phyloP scores from a whole-genome alignment of 441 rosid genomes.

The Adansonia grandidieri region DNA sequence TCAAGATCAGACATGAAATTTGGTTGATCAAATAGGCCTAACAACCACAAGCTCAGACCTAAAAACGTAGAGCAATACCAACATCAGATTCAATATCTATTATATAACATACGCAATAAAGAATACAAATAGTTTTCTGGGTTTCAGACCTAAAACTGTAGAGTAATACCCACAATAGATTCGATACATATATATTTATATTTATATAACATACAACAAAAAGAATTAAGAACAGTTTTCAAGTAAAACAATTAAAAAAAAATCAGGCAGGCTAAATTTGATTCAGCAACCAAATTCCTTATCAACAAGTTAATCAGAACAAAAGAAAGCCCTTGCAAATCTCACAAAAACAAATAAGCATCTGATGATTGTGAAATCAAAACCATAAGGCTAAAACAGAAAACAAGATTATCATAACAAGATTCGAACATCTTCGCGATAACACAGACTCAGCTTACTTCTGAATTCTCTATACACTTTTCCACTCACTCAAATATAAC shows the following conservation, averaged over 20 bases:
- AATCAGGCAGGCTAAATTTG: background rate
- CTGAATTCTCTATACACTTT: background rate
- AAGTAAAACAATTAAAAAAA: background rate
- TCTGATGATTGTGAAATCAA: background rate
- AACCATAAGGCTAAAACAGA: background rate
- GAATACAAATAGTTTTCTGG: background rate
- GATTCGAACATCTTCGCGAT: background rate
- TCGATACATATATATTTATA: too few relatives aligned
- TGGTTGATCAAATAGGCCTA: slow-evolving; percentile 45
- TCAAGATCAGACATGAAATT: slow-evolving; percentile 97
- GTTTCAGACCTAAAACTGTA: too few relatives aligned
- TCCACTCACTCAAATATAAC: background rate
- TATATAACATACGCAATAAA: background rate
- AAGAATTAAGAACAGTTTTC: background rate
- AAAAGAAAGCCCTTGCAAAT: background rate
- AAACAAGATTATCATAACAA: background rate
- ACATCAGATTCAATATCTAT: slow-evolving; percentile 14
- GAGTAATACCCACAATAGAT: too few relatives aligned
- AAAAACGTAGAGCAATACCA: background rate
- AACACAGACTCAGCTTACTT: background rate
- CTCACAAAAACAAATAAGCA: background rate
- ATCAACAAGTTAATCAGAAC: background rate
- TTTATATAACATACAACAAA: background rate
- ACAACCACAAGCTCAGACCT: slow-evolving; percentile 64
- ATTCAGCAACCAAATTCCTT: background rate